Percentiles rank a stretch among this genome's conserved stretches.
Evolutionary conservation across 495 filamentous ascomycete genomes (phyloP).

Genomic region (Penicillium desertorum): DNA sequence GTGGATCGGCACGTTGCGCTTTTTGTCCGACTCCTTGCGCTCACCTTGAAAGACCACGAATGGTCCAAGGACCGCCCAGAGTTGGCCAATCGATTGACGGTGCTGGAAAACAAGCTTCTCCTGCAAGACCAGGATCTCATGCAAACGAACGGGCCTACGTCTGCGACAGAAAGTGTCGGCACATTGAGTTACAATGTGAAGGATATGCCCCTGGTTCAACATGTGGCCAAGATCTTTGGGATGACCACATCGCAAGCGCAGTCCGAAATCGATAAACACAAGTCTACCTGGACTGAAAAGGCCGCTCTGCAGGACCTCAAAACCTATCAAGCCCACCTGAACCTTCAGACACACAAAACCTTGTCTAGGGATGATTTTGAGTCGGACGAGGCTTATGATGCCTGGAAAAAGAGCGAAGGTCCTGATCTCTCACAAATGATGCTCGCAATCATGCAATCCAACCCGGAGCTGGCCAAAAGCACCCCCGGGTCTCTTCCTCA

Average conservation of each 20-base stretch:
- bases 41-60: conserved; percentile 75
- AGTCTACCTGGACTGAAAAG: conserved; percentile 82
- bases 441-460: conserved; percentile 79
- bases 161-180: conserved; percentile 71
- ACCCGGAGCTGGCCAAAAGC: conserved; percentile 80
- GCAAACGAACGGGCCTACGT: conserved; percentile 53
- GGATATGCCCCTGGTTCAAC: conserved; percentile 92
- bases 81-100: conserved; percentile 71
- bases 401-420: conserved; percentile 83
- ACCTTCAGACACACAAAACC: conserved; percentile 73
- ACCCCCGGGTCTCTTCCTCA: conserved; percentile 53
- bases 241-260: conserved; percentile 74
- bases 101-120: conserved; percentile 88
- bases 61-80: conserved; percentile 81
- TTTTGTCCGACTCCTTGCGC: conserved; percentile 83
- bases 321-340: conserved; percentile 84
- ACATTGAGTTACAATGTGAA: conserved; percentile 88
- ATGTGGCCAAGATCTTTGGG: conserved; percentile 81
- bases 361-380: conserved; percentile 86
- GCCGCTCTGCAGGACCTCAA: conserved; percentile 90
- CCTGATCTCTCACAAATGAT: conserved; percentile 89
- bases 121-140: conserved; percentile 90
- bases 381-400: conserved; percentile 81
- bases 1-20: conserved; percentile 94
- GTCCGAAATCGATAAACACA: conserved; percentile 78